These are phyloP conservation scores for Purpureocillium takamizusanense DNA, from an alignment of 2,329 filamentous ascomycete genomes.

Conservation along the genomic window DNA sequence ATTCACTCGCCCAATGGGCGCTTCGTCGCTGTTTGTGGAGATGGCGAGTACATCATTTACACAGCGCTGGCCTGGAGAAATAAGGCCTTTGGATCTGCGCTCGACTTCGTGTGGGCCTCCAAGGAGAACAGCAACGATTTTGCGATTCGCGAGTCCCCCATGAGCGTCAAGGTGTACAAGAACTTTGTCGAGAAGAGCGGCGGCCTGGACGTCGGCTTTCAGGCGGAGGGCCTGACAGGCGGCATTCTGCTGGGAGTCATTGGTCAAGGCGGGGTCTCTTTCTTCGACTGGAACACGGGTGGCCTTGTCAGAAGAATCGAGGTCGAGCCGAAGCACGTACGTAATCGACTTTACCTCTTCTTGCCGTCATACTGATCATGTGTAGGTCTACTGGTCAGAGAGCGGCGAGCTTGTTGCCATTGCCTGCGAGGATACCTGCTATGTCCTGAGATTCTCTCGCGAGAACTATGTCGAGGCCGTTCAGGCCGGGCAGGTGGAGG, in stretches of 20 bases:
- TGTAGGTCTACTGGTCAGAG: slow-evolving; percentile 90
- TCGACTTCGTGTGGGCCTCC: slow-evolving; percentile 95
- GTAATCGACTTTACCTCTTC: slow-evolving; percentile 2
- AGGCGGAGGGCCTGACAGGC: slow-evolving; percentile 82
- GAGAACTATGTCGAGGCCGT: slow-evolving; percentile 80
- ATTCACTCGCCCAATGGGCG: slow-evolving; percentile 93
- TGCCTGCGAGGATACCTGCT: slow-evolving; percentile 91
- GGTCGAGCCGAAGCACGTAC: slow-evolving; percentile 49
- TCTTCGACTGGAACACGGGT: slow-evolving; percentile 94
- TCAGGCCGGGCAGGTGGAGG: slow-evolving; percentile 73
- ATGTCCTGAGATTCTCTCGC: slow-evolving; percentile 83
- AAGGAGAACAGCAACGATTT: slow-evolving; percentile 99
- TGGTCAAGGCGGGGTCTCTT: slow-evolving; percentile 86
- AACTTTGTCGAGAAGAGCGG: slow-evolving; percentile 91
- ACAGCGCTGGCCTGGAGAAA: slow-evolving; percentile 94
- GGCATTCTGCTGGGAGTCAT: slow-evolving; percentile 89
- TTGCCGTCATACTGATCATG: slow-evolving; percentile 3
- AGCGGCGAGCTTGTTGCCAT: slow-evolving; percentile 87
- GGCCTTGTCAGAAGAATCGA: slow-evolving; percentile 88
- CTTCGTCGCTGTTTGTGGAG: slow-evolving; percentile 74
- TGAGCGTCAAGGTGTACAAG: slow-evolving; percentile 93
- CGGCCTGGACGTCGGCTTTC: slow-evolving; percentile 88
- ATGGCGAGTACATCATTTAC: slow-evolving; percentile 98
- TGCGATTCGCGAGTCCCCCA: slow-evolving; percentile 88
- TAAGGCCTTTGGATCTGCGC: slow-evolving; percentile 89